phyloP scores from a whole-genome alignment of 257 asterid species.

The Jacaranda mimosifolia region DNA sequence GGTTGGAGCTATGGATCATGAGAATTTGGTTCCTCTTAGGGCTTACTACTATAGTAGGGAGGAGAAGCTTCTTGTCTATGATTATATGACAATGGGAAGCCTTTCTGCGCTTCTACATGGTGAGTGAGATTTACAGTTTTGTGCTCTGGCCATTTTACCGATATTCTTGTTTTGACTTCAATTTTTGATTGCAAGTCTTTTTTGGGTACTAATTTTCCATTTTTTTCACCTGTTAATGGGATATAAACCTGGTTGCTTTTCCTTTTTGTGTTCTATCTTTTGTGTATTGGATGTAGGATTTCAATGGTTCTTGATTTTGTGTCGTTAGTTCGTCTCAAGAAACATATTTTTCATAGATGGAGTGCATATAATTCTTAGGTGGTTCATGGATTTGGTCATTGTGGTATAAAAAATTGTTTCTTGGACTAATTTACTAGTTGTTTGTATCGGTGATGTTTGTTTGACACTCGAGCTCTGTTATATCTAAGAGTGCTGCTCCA shows the following conservation, averaged over 20 bases:
- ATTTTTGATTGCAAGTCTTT: conserved; percentile 6
- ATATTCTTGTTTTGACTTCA: conserved; percentile 14
- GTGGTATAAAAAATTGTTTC: not conserved
- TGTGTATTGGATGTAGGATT: conserved; percentile 13
- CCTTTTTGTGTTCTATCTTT: not conserved
- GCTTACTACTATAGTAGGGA: conserved; percentile 86
- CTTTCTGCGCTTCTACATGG: conserved; percentile 92
- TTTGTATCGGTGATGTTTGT: conserved; percentile 14
- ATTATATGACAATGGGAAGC: conserved; percentile 92
- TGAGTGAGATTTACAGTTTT: conserved; percentile 28
- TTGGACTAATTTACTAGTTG: conserved; percentile 6
- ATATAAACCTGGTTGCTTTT: not conserved
- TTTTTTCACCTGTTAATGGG: not conserved
- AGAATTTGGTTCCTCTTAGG: conserved; percentile 82
- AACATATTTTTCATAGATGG: not conserved
- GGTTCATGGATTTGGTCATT: conserved; percentile 18
- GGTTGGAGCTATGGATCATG: conserved; percentile 79
- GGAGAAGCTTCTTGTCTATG: conserved; percentile 91
- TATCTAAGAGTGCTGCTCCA: not conserved
- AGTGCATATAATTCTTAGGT: conserved; percentile 5
- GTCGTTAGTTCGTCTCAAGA: not conserved
- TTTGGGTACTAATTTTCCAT: not conserved
- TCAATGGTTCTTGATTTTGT: not conserved
- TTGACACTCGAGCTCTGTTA: conserved; percentile 5
- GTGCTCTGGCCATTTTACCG: not conserved